Evolutionary conservation across 1,284 basidiomycete species (phyloP).

Genomic region (Puccinia horiana): DNA sequence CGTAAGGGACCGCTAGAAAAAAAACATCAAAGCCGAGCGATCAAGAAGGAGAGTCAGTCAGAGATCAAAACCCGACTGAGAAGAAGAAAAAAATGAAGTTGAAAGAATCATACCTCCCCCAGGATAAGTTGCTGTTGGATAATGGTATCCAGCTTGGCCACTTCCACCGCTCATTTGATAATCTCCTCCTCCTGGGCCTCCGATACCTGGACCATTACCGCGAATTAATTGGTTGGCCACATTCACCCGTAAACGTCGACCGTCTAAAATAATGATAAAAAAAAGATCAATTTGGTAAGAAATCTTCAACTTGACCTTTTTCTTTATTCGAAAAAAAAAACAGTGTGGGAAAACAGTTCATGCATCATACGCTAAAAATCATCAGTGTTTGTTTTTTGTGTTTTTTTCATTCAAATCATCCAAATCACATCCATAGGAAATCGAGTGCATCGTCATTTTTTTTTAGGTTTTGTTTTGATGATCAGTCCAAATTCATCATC

Average conservation of each 20-base stretch:
- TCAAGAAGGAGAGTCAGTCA: neutral
- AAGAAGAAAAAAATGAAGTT: neutral
- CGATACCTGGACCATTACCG: neutral
- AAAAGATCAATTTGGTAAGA: neutral
- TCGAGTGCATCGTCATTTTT: neutral
- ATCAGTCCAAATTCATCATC: neutral
- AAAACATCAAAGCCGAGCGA: neutral
- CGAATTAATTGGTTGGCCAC: slow-evolving; percentile 25
- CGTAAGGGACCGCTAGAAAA: slow-evolving; percentile 11
- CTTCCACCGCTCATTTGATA: neutral
- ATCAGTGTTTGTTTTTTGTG: no score
- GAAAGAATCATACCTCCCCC: neutral
- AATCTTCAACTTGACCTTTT: neutral
- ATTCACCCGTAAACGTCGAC: slow-evolving; percentile 35
- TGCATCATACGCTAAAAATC: slow-evolving; percentile 27
- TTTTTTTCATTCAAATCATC: slow-evolving; percentile 26
- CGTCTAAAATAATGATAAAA: slow-evolving; percentile 12
- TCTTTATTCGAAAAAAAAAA: neutral
- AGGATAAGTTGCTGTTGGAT: slow-evolving; percentile 6
- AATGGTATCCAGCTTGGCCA: neutral
- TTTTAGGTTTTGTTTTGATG: neutral
- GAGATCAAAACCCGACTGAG: neutral
- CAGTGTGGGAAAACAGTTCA: slow-evolving; percentile 8
- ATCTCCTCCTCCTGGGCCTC: neutral
- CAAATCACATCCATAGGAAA: neutral